Conservation (phyloP, 2,329 filamentous ascomycete species). For the Ophiocordyceps polyrhachis-furcata region DNA sequence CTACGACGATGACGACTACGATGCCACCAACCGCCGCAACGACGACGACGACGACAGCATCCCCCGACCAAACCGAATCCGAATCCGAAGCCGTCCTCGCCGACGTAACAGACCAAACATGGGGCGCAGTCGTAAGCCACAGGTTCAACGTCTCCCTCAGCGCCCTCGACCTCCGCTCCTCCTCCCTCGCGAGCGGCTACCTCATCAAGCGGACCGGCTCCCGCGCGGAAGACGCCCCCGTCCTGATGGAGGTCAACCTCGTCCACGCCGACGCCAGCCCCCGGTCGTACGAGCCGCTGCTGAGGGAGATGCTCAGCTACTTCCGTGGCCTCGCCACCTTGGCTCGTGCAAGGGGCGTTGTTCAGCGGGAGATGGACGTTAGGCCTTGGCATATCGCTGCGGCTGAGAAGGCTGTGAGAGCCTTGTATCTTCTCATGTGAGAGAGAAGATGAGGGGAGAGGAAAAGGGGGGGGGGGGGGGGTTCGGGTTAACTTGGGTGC, state of each 20-base stretch:
- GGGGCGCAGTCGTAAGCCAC: conserved; percentile 53
- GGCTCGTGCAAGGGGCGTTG: conserved; percentile 45
- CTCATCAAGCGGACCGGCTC: conserved; percentile 43
- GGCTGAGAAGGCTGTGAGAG: conserved; percentile 48
- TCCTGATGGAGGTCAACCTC: conserved; percentile 45
- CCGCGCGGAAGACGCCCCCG: conserved; percentile 36
- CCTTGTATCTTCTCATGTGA: conserved; percentile 46
- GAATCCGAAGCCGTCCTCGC: conserved; percentile 45
- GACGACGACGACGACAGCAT: conserved; percentile 20
- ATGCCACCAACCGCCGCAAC: conserved; percentile 39
- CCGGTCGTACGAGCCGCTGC: conserved; percentile 39
- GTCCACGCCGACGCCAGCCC: conserved; percentile 34
- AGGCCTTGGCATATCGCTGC: conserved; percentile 63
- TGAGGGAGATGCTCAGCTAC: conserved; percentile 52
- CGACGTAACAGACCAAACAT: conserved; percentile 57
- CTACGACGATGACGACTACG: conserved; percentile 27
- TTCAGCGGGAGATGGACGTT: conserved; percentile 39
- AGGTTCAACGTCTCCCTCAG: conserved; percentile 41
- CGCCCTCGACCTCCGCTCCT: conserved; percentile 33
- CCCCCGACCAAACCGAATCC: conserved; percentile 21
- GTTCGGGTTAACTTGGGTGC: too few species aligned
- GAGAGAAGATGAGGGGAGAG: too few species aligned
- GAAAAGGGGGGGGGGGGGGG: neutral
- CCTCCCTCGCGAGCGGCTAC: conserved; percentile 44
- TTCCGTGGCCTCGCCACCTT: conserved; percentile 52